Evolutionary conservation across 805 yeast genomes (phyloP).

Genomic region (Debaryomyces prosopidis): DNA sequence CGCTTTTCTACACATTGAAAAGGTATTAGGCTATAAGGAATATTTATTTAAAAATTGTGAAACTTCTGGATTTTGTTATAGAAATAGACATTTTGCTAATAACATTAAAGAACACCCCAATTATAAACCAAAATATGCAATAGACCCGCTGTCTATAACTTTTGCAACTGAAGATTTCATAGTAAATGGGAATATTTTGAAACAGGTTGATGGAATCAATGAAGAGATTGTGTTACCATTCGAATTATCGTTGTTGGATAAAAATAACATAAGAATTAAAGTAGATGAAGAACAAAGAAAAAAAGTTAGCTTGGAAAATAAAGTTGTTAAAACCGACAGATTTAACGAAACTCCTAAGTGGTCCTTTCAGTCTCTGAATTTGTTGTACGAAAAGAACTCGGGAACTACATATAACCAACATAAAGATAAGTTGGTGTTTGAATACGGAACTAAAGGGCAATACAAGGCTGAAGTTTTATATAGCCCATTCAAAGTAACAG

Average conservation of each 20-base stretch:
- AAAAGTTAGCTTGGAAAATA: slow-evolving; percentile 16
- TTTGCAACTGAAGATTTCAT: slow-evolving; percentile 20
- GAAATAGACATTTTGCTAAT: slow-evolving; percentile 71
- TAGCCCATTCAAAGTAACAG: slow-evolving; percentile 50
- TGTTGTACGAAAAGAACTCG: neutral
- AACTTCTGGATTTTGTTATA: slow-evolving; percentile 78
- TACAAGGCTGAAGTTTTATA: slow-evolving; percentile 45
- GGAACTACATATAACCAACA: slow-evolving; percentile 1
- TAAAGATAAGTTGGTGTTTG: slow-evolving; percentile 13
- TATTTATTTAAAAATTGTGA: slow-evolving; percentile 75
- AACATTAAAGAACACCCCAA: slow-evolving; percentile 11
- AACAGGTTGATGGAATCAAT: slow-evolving; percentile 26
- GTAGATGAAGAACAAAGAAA: slow-evolving; percentile 61
- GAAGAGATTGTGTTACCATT: slow-evolving; percentile 51
- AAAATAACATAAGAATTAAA: slow-evolving; percentile 59
- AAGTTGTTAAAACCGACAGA: slow-evolving; percentile 42
- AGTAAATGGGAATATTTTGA: slow-evolving; percentile 49
- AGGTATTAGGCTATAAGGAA: slow-evolving; percentile 49
- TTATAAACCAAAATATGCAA: slow-evolving; percentile 21
- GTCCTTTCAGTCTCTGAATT: slow-evolving; percentile 44
- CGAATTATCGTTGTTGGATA: slow-evolving; percentile 53
- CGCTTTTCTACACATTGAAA: neutral
- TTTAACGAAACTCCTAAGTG: slow-evolving; percentile 61
- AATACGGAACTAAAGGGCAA: slow-evolving; percentile 40
- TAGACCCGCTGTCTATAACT: slow-evolving; percentile 19